Conservation (phyloP, 768 basidiomycete species). For the Agrocybe praecox region DNA sequence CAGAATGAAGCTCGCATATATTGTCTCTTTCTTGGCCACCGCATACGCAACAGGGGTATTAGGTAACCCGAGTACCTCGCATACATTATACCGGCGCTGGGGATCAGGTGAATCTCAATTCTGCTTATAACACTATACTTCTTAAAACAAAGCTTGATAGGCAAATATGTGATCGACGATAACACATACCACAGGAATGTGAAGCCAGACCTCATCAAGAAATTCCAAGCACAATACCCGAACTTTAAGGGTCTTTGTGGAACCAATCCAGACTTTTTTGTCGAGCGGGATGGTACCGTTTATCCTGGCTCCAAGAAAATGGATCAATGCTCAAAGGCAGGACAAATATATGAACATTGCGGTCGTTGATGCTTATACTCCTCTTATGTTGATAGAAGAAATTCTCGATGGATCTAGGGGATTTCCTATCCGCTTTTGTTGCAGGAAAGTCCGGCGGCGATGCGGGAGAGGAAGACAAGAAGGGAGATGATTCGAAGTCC, state of each 20-base stretch:
- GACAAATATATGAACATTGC: neutral
- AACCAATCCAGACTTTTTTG: constrained; percentile 4
- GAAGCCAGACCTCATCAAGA: constrained; percentile 1
- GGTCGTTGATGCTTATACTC: neutral
- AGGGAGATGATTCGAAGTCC: too few relatives aligned
- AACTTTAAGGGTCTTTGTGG: constrained; percentile 2
- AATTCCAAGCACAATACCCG: neutral
- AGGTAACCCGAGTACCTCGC: too few relatives aligned
- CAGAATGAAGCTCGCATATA: too few relatives aligned
- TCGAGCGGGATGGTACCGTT: constrained; percentile 2
- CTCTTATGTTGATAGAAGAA: too few relatives aligned
- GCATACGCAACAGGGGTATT: too few relatives aligned
- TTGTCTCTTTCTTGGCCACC: too few relatives aligned
- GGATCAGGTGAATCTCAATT: neutral
- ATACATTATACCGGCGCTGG: neutral
- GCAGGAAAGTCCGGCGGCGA: too few relatives aligned
- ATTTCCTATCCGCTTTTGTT: too few relatives aligned
- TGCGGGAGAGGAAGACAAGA: too few relatives aligned
- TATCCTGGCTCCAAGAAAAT: constrained; percentile 2
- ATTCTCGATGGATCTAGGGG: too few relatives aligned
- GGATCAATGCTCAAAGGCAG: constrained; percentile 4
- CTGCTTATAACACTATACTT: neutral
- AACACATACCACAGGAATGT: constrained; percentile 4
- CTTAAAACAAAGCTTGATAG: neutral
- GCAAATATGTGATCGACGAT: constrained; percentile 6